These are phyloP conservation scores for Laburnicola sp. DNA, from an alignment of 2,329 filamentous ascomycete genomes.

Conservation along the genomic window DNA sequence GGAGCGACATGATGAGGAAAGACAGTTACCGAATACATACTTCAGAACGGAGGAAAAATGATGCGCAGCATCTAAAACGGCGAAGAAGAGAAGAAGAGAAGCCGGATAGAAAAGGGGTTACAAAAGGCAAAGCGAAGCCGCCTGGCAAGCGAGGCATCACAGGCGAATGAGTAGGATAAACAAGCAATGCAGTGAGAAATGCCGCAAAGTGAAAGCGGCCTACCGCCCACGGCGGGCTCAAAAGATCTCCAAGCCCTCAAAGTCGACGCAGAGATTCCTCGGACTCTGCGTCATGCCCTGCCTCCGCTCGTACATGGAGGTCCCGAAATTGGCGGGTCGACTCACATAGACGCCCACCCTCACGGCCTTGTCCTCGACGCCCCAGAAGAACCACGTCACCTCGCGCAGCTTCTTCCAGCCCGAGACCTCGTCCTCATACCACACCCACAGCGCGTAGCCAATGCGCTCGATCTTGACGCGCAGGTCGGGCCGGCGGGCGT, in stretches of 20 bases:
- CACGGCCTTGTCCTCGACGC: slow-evolving; percentile 61
- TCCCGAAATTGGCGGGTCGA: slow-evolving; percentile 55
- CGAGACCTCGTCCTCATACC: slow-evolving; percentile 53
- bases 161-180: not conserved
- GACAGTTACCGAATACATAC: not conserved
- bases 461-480: slow-evolving; percentile 62
- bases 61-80: not conserved
- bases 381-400: slow-evolving; percentile 65
- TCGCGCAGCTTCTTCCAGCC: slow-evolving; percentile 62
- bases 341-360: slow-evolving; percentile 63
- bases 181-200: not conserved
- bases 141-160: slow-evolving; percentile 3
- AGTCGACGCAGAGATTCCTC: slow-evolving; percentile 46
- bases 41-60: not conserved
- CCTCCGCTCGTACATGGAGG: slow-evolving; percentile 39
- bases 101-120: not conserved
- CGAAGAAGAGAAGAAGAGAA: not conserved
- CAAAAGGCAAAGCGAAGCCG: not conserved
- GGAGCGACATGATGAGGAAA: not conserved
- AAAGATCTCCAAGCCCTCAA: slow-evolving; percentile 48
- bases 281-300: slow-evolving; percentile 31
- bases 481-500: slow-evolving; percentile 51
- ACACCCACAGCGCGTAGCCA: slow-evolving; percentile 60
- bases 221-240: slow-evolving; percentile 10
- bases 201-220: not conserved